Conservation (phyloP, 2,329 filamentous ascomycete genomes). For the Colletotrichum camelliae region DNA sequence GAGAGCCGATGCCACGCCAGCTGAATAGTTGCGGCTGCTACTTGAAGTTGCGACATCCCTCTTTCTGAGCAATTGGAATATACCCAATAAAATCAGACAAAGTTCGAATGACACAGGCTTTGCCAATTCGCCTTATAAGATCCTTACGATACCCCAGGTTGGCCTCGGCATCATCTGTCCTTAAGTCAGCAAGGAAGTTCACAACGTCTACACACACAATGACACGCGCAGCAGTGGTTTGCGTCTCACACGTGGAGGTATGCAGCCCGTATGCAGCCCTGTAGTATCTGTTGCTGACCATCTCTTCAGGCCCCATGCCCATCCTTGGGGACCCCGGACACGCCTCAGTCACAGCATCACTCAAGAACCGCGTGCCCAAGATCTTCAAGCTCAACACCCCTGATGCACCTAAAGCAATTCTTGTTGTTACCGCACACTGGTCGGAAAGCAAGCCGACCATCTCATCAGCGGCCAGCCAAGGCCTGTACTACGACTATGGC, state of each 20-base stretch:
- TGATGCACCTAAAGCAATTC: conserved; percentile 54
- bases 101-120: neutral
- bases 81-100: neutral
- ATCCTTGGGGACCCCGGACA: conserved; percentile 60
- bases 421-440: conserved; percentile 66
- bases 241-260: conserved; percentile 56
- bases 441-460: conserved; percentile 53
- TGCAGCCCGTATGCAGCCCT: neutral
- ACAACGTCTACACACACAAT: conserved; percentile 31
- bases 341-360: conserved; percentile 53
- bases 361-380: conserved; percentile 58
- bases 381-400: conserved; percentile 60
- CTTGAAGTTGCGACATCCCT: neutral
- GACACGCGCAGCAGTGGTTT: conserved; percentile 49
- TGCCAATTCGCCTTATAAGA: neutral
- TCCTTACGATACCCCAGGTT: neutral
- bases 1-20: neutral
- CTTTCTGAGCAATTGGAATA: neutral
- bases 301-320: conserved; percentile 57
- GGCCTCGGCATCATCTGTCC: neutral
- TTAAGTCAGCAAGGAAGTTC: neutral
- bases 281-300: neutral
- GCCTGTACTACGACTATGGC: conserved; percentile 63
- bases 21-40: neutral
- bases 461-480: conserved; percentile 51